Base-by-base conservation (phyloP, 2,329 filamentous ascomycete genomes). In the Clonostachys solani region DNA sequence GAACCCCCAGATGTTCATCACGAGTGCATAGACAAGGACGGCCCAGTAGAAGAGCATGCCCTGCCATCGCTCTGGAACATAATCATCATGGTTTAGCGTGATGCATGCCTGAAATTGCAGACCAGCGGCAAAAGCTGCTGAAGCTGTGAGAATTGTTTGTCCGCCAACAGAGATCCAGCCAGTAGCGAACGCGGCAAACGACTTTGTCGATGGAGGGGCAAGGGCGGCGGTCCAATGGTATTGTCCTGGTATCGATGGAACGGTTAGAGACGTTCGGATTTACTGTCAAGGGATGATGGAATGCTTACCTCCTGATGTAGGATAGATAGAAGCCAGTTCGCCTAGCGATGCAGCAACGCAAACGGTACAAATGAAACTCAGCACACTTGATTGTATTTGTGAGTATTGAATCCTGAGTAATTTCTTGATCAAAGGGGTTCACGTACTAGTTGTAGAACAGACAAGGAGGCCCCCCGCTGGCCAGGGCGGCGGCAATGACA, bases 11-110 rank as follows among this genome's bases (percentile, higher is more conserved):
- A 74, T 66, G 18, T 76, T 76, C 33, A 73, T 49, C 0, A 53
- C 52, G 6, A 65, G 51, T 0, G 62, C 60, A 42, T 72, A 74
- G 0, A 60, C 29, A 7, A 74, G 49, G 0, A 74, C 52, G 2
- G 66, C 60, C 70, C 72, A 75, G 52, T 74, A 74, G 42, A 77
- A 67, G 0, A 77, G 51, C 61, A 74, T 69, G 0, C 70, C 72
- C 17, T 70, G 68, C 67, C 69, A 75, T 23, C 68, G 51, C 15
- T 61, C 40, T 0, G 71, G 68, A 0, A 60, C 42, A 44, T 76
- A 77, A 1, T 54, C 56, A 1, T 64, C 60, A 15, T 68, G 50
- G 46, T 72, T 75, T 3, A 76, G 44, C 3, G 66, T 65, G 40
- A 76, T 66, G 10, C 75, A 52, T 0, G 64, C 63, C 47, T 75